Base-by-base conservation (phyloP, 164 flowering plant genomes). In the Stephania japonica region DNA sequence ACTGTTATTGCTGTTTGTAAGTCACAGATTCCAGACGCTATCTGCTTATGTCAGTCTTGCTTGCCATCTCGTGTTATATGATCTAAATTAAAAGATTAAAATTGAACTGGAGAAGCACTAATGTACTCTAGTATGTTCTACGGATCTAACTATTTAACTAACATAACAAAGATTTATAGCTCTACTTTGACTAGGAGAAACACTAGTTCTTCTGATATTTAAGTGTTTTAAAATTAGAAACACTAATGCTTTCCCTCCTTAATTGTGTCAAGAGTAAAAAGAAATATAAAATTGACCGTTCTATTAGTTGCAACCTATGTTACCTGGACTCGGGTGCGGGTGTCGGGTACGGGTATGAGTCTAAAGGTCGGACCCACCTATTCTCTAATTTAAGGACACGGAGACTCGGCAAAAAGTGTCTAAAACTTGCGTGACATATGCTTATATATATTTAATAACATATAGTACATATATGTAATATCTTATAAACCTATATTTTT, bases 1-100 rank as follows among this genome's bases (percentile, higher is more conserved):
- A 95, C 99, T 2, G 91, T 95, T 77, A 95, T 95, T 72, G 97
- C 97, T 74, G 94, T 91, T 72, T 92, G 98, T 94, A 90, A 94
- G 98, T 90, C 43, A 0, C 42, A 70, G 65, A 50, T 21, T 64
- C 73, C 74, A 16, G 16, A 69, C 7, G 10, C 70, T 16, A 56
- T 27, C 70, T 16, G 59, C 23, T 13, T 21, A 25, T 43, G 65
- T 23, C 59, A 26, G 19, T 43, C 59, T 25, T 43, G 53, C 70
- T 24, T 18, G 65, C 50, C 2, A 41, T 12, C 65, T 65, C 62
- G 43, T 59, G 53, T 56, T 61, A 0, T 21, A 19, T 59, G 64
- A 59, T 18, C 23, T 24, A 59, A 7, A 21, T 59, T 59, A 38
- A 24, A 41, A 71, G 10, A 56, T 64, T 24, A 8, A 49, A 65